Percentiles rank a stretch among this genome's conserved stretches.
Evolutionary conservation across 257 asterid species (phyloP).

Genomic region (Rauvolfia tetraphylla): DNA sequence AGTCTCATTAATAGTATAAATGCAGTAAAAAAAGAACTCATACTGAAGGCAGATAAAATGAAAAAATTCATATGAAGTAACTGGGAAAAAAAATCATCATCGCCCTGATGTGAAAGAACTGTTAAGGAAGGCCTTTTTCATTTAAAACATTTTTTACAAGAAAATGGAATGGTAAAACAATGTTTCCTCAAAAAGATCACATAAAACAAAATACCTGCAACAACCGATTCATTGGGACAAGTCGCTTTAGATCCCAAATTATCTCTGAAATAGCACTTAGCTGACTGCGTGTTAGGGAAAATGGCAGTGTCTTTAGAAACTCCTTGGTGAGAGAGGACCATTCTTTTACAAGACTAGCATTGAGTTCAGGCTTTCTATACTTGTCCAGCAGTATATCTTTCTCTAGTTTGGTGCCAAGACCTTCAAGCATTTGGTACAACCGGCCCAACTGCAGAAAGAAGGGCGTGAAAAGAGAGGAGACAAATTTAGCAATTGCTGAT

Average conservation of each 20-base stretch:
- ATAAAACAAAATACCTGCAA: slow-evolving; percentile 52
- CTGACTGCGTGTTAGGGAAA: slow-evolving; percentile 82
- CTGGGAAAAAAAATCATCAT: neutral
- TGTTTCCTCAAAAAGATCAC: neutral
- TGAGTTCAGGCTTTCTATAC: slow-evolving; percentile 62
- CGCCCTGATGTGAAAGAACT: neutral
- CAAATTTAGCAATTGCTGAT: neutral
- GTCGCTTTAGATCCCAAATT: slow-evolving; percentile 89
- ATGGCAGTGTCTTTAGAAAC: slow-evolving; percentile 74
- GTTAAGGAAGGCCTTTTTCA: neutral
- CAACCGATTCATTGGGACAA: slow-evolving; percentile 91
- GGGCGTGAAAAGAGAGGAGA: neutral
- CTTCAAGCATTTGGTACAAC: slow-evolving; percentile 91
- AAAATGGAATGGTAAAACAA: neutral
- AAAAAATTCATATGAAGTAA: neutral
- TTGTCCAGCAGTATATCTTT: slow-evolving; percentile 68
- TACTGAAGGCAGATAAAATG: neutral
- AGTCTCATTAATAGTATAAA: neutral
- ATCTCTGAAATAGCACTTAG: slow-evolving; percentile 78
- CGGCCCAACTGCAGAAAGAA: slow-evolving; percentile 57
- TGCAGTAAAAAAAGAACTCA: neutral
- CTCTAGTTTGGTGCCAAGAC: slow-evolving; percentile 72
- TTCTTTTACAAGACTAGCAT: slow-evolving; percentile 45
- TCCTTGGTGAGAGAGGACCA: slow-evolving; percentile 70
- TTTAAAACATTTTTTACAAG: neutral